Conservation (phyloP, 208 protist species). For the Sergeia podlipaevii region DNA sequence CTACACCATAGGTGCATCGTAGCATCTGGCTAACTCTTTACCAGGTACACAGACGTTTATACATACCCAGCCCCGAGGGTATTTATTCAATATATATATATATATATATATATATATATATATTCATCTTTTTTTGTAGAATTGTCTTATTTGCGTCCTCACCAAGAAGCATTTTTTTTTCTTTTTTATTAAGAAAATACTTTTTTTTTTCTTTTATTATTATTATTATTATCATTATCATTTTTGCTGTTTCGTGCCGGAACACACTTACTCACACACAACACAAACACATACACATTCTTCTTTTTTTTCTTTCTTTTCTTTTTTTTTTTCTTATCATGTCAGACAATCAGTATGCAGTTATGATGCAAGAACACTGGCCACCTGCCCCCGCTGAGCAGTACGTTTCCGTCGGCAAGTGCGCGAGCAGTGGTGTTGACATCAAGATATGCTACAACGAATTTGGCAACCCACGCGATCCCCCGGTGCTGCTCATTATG, state of each 20-base stretch:
- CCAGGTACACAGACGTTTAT: no score
- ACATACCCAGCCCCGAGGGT: no score
- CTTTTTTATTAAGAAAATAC: slow-evolving; percentile 1
- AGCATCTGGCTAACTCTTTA: no score
- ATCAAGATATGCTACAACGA: slow-evolving; percentile 35
- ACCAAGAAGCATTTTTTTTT: no score
- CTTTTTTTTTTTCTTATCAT: slow-evolving; percentile 1
- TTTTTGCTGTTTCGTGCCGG: slow-evolving; percentile 5
- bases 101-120: no score
- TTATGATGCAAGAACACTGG: not conserved
- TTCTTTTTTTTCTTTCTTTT: not conserved
- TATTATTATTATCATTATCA: not conserved
- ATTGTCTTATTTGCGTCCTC: no score
- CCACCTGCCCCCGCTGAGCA: slow-evolving; percentile 8
- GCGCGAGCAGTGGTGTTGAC: slow-evolving; percentile 16
- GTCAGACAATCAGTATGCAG: not conserved
- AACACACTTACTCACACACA: not conserved
- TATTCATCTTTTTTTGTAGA: no score
- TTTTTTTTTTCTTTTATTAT: slow-evolving; percentile 4
- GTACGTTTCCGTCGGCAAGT: slow-evolving; percentile 19
- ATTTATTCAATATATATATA: no score
- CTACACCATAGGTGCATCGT: no score
- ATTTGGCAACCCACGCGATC: slow-evolving; percentile 23
- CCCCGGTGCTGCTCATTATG: slow-evolving; percentile 34
- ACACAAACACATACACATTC: not conserved